Evolutionary conservation across 352 stramenopile genomes (phyloP), one percentile per base, ranked within the genome.

Genomic region (Peronospora farinosa): DNA sequence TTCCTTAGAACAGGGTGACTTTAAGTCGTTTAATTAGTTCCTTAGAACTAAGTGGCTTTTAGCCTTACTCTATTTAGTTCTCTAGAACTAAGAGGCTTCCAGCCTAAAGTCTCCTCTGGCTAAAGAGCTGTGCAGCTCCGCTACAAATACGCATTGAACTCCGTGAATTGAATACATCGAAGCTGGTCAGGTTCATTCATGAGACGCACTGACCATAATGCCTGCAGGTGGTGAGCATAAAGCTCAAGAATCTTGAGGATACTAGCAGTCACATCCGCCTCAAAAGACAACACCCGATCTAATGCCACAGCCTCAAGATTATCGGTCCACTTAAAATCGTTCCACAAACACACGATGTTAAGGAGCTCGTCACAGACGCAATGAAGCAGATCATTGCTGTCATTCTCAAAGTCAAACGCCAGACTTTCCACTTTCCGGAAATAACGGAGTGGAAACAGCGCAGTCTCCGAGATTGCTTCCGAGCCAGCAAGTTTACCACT

Each of bases 241-340:
- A 75, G 56, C 5, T 82, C 65, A 23, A 89, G 27, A 31, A 89
- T 84, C 40, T 78, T 85, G 6, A 69, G 32, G 51, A 86, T 79
- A 42, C 69, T 84, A 21, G 51, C 45, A 36, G 78, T 85, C 23
- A 87, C 70, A 11, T 80, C 60, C 0, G 54, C 45, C 56, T 89
- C 76, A n/a, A 89, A 89, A 31, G 63, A 53, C 1, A 82, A 31
- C 1, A 89, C 72, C 1, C 72, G 60, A 23, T 82, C 74, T 6
- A 80, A 42, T 7, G 66, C 58, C 17, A 84, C 38, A 7, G 44
- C 51, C 33, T 79, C 57, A 2, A 87, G 51, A 42, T 74, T 71
- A 27, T 87, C 72, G 0, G 69, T 70, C 75, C 76, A 87, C 32
- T 85, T 79, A 47, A 89, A 85, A 54, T 89, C 76, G 40, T 87